Base-by-base conservation (phyloP, 306 rosid genomes). In the Hippophae rhamnoides region DNA sequence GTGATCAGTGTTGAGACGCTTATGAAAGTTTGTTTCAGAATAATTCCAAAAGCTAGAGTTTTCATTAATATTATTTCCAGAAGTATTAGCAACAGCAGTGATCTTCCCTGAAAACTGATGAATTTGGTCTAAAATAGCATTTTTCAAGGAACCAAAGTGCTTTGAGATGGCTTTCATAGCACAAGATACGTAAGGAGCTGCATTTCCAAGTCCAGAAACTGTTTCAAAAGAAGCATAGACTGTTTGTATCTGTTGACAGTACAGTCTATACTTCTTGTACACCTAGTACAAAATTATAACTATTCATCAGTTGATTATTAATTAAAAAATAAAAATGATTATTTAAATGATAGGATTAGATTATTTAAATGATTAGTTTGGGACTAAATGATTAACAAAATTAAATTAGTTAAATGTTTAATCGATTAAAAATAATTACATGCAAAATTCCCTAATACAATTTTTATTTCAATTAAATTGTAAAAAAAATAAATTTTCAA, bases 91-190 rank as follows among this genome's bases (percentile, higher is more conserved):
- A n/a, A 31, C 46, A 41, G 9, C 23, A 27, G 47, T 6, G 10
- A 12, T 52, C n/a, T 40, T 38, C 11, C 49, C 57, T 11, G 47
- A 23, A 44, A 52, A 9, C 10, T 8, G 25, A 23, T 65, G 57
- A n/a, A 72, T 71, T 42, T 54, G 64, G 66, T 60, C 71, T 56
- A 58, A 23, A 53, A 72, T 72, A 53, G 76, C 67, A 12, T 58
- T 65, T 58, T 59, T 72, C 57, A 72, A 60, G 66, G 47, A 58
- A 53, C 66, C 63, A 41, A 72, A 72, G 70, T 65, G 71, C 71
- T 65, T 72, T 58, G 52, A 52, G 48, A 72, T 54, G 63, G 76
- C 52, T 48, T 48, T 72, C 48, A 65, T 54, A 40, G 71, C 71
- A 65, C 38, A 60, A 7, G 66, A 54, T 26, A 65, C 52, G 50